phyloP scores from a whole-genome alignment of 148 eudicot genomes.

The Silene uniflora region DNA sequence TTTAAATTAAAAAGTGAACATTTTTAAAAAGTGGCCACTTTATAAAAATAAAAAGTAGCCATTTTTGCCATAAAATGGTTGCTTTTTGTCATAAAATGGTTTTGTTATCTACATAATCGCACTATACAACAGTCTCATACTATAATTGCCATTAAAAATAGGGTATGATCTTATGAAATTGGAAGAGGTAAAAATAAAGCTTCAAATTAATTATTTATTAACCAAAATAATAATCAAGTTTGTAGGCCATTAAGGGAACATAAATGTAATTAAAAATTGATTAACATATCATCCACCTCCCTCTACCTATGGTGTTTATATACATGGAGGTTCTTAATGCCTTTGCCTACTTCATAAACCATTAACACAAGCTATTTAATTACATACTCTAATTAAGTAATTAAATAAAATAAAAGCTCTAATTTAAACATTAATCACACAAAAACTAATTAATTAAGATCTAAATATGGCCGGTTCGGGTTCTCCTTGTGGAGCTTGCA shows the following conservation, averaged over 20 bases:
- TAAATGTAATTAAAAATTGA: constrained; percentile 42
- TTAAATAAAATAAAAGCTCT: constrained; percentile 3
- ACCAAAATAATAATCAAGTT: constrained; percentile 21
- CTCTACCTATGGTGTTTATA: constrained; percentile 54
- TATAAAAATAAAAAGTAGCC: too few relatives aligned
- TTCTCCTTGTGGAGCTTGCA: constrained; percentile 97
- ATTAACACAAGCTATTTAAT: constrained; percentile 1
- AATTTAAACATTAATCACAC: neutral
- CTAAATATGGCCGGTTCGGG: constrained; percentile 56
- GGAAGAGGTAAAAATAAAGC: constrained; percentile 18
- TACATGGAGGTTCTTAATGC: constrained; percentile 31
- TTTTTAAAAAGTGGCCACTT: too few relatives aligned
- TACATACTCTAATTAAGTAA: neutral
- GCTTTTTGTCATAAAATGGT: too few relatives aligned
- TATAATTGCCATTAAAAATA: neutral
- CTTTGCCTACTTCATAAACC: constrained; percentile 15
- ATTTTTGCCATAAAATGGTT: too few relatives aligned
- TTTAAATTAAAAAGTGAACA: too few relatives aligned
- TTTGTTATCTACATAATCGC: too few relatives aligned
- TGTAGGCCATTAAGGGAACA: constrained; percentile 88
- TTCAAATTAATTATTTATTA: constrained; percentile 16
- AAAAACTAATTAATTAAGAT: neutral
- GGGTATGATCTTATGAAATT: constrained; percentile 18
- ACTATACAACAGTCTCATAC: too few relatives aligned
- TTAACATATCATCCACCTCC: constrained; percentile 42